These are phyloP conservation scores for Pittosporum tobira DNA, from an alignment of 129 eudicot species.

Conservation along the genomic window DNA sequence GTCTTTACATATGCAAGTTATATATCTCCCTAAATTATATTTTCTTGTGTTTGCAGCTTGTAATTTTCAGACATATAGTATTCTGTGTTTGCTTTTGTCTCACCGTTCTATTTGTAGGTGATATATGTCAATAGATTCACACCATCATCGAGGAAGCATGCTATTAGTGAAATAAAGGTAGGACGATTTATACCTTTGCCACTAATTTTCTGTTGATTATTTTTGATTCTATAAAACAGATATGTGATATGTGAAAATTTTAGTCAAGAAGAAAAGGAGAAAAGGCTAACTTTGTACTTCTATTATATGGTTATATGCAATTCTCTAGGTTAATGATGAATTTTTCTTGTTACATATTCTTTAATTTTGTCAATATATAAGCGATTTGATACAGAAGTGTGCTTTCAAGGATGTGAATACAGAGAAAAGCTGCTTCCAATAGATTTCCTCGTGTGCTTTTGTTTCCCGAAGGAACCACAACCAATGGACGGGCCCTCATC, in stretches of 20 bases:
- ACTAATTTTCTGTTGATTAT: neutral
- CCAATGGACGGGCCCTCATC: conserved; percentile 70
- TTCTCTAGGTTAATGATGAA: neutral
- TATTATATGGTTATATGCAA: neutral
- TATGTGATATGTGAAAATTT: no score
- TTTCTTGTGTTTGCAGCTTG: neutral
- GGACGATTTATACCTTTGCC: conserved; percentile 18
- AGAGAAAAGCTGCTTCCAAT: conserved; percentile 86
- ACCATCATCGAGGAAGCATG: conserved; percentile 71
- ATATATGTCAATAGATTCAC: conserved; percentile 86
- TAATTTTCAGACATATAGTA: conserved; percentile 4
- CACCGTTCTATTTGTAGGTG: conserved; percentile 42
- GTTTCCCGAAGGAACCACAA: conserved; percentile 99
- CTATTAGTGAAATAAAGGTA: conserved; percentile 97
- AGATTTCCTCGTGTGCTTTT: conserved; percentile 81
- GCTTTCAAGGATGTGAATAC: conserved; percentile 80
- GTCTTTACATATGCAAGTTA: neutral
- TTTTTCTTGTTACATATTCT: neutral
- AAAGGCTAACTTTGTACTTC: neutral
- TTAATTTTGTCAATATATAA: conserved; percentile 37
- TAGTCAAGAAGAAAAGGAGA: neutral
- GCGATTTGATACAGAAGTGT: conserved; percentile 93
- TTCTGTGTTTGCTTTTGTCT: neutral
- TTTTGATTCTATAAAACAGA: no score
- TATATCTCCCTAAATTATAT: neutral